Evolutionary conservation across 2,329 filamentous ascomycete species (phyloP).

Genomic region (Fusarium buxicola): DNA sequence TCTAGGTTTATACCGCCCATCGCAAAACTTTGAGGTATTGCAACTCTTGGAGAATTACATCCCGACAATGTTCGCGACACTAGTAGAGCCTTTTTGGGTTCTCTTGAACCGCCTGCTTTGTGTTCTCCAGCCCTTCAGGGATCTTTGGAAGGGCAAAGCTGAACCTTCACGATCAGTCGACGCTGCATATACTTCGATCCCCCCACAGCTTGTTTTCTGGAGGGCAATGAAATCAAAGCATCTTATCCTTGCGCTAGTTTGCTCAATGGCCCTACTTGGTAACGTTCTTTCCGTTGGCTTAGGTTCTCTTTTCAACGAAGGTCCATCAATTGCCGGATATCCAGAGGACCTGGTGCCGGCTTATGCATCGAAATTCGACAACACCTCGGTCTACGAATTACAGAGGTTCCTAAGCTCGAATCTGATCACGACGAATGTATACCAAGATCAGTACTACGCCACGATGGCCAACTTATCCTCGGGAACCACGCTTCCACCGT

Average conservation of each 20-base stretch:
- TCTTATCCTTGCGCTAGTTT: constrained; percentile 59
- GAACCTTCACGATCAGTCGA: constrained; percentile 54
- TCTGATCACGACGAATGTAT: neutral
- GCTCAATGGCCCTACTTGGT: constrained; percentile 59
- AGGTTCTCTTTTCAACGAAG: constrained; percentile 62
- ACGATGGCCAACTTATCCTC: constrained; percentile 59
- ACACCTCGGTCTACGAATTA: constrained; percentile 27
- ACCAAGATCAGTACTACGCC: constrained; percentile 49
- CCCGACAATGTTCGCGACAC: constrained; percentile 64
- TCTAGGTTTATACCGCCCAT: constrained; percentile 49
- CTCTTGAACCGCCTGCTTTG: constrained; percentile 65
- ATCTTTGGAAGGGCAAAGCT: constrained; percentile 56
- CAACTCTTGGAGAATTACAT: constrained; percentile 61
- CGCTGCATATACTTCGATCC: constrained; percentile 63
- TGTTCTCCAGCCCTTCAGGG: constrained; percentile 65
- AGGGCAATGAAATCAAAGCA: constrained; percentile 60
- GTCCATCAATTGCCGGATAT: neutral
- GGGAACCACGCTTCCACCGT: constrained; percentile 59
- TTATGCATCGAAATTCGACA: constrained; percentile 34
- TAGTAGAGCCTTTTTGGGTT: constrained; percentile 68
- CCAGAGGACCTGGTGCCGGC: constrained; percentile 23
- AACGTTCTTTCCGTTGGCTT: constrained; percentile 67
- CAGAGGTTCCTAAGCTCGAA: neutral
- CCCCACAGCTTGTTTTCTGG: constrained; percentile 63
- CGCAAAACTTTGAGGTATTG: constrained; percentile 48